phyloP scores from a whole-genome alignment of 495 filamentous ascomycete genomes.

The Neurospora sublineolata region DNA sequence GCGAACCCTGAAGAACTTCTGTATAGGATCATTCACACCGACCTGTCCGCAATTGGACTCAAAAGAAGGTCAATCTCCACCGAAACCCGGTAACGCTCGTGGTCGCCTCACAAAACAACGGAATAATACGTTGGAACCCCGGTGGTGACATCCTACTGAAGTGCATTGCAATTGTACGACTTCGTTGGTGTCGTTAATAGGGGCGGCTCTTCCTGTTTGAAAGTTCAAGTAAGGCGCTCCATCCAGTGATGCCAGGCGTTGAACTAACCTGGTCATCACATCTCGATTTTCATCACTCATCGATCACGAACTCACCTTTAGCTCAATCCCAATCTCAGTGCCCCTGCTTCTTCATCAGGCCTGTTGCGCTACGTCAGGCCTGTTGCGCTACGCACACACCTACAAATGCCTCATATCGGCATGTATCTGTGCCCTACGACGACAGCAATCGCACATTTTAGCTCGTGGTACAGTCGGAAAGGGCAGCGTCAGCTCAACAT shows the following conservation, averaged over 20 bases:
- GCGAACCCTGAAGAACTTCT: neutral
- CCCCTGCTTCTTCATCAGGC: neutral
- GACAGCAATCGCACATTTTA: neutral
- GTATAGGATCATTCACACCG: neutral
- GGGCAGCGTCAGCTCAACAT: neutral
- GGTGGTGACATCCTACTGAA: neutral
- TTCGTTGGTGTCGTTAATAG: neutral
- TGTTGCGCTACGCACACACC: neutral
- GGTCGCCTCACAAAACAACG: neutral
- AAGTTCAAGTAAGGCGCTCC: neutral
- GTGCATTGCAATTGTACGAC: neutral
- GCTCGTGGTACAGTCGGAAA: neutral
- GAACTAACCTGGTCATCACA: neutral
- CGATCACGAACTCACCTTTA: neutral
- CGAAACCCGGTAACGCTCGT: neutral
- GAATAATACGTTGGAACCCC: neutral
- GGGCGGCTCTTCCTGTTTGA: neutral
- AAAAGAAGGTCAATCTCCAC: neutral
- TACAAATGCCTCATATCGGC: neutral
- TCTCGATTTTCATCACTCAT: neutral
- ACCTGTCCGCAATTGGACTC: neutral
- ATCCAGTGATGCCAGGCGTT: neutral
- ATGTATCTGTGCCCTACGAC: neutral
- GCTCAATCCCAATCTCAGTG: neutral
- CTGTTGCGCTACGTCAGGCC: neutral